Evolutionary conservation across 495 filamentous ascomycete genomes (phyloP).

Genomic region (Astrothelium macrocarpum): DNA sequence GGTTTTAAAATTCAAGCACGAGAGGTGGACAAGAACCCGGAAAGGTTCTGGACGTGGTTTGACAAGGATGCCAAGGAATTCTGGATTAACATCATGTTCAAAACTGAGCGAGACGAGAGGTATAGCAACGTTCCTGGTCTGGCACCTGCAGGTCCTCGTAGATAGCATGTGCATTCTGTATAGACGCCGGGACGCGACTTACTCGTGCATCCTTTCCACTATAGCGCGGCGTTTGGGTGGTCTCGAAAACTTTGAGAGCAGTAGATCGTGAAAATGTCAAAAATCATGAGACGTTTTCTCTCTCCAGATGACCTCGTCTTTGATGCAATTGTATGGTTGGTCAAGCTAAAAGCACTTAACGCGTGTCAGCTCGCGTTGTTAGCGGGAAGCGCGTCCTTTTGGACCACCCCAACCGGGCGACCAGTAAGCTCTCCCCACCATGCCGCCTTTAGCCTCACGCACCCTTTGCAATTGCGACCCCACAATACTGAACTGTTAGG

Average conservation of each 20-base stretch:
- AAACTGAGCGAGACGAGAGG: slow-evolving; percentile 95
- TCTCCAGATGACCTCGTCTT: not conserved
- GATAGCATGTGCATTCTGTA: not conserved
- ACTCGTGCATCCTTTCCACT: not conserved
- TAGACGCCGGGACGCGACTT: not conserved
- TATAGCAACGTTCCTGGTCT: slow-evolving; percentile 89
- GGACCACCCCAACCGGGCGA: not conserved
- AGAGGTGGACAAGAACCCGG: slow-evolving; percentile 84
- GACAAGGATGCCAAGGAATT: slow-evolving; percentile 96
- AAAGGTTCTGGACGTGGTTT: slow-evolving; percentile 86
- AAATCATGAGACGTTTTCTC: not conserved
- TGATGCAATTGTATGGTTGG: not conserved
- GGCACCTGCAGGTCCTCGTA: slow-evolving; percentile 42
- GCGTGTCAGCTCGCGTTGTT: not conserved
- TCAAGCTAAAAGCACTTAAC: not conserved
- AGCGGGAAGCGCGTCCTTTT: slow-evolving; percentile 5
- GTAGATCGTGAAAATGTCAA: too few relatives aligned
- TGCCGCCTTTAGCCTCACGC: not conserved
- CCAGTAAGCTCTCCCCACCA: slow-evolving; percentile 4
- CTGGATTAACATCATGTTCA: slow-evolving; percentile 98
- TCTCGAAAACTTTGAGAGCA: not conserved
- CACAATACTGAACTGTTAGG: not conserved
- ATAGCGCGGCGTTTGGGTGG: slow-evolving; percentile 1
- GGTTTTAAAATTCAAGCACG: slow-evolving; percentile 91
- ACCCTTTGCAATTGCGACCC: not conserved